phyloP scores from a whole-genome alignment of 176 grass and related monocot genomes.

The Aegilops sharonensis region DNA sequence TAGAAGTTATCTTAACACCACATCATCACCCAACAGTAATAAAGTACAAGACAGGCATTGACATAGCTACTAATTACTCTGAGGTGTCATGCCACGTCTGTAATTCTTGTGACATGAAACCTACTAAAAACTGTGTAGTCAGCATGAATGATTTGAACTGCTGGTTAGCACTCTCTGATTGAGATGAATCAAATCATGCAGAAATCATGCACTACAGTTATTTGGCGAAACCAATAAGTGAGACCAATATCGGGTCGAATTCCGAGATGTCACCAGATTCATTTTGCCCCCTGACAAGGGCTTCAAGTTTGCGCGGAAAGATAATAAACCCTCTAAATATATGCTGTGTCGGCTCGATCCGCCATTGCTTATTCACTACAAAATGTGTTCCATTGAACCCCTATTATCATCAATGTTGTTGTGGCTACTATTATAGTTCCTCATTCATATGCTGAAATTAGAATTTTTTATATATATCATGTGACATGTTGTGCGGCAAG shows the following conservation, averaged over 20 bases:
- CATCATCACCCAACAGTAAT: slow-evolving; percentile 28
- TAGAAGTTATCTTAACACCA: slow-evolving; percentile 34
- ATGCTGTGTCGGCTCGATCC: background rate
- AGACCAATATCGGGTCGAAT: background rate
- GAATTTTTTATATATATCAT: background rate
- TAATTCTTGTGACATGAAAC: slow-evolving; percentile 6
- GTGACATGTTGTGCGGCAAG: background rate
- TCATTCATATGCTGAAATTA: background rate
- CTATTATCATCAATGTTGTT: background rate
- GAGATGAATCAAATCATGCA: slow-evolving; percentile 8
- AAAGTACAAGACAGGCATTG: slow-evolving; percentile 27
- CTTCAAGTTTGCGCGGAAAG: background rate
- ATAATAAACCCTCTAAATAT: background rate
- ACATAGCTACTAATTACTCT: background rate
- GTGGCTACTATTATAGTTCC: background rate
- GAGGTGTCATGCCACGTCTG: slow-evolving; percentile 35
- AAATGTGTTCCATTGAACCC: background rate
- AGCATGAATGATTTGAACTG: slow-evolving; percentile 18
- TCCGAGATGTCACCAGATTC: background rate
- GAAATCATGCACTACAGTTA: background rate
- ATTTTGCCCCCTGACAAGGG: background rate
- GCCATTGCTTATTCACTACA: background rate
- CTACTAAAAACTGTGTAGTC: background rate
- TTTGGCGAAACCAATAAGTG: background rate
- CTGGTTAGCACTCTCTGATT: slow-evolving; percentile 8